These are phyloP conservation scores for Phytopythium aichiense DNA, from an alignment of 352 stramenopile species.

Conservation along the genomic window DNA sequence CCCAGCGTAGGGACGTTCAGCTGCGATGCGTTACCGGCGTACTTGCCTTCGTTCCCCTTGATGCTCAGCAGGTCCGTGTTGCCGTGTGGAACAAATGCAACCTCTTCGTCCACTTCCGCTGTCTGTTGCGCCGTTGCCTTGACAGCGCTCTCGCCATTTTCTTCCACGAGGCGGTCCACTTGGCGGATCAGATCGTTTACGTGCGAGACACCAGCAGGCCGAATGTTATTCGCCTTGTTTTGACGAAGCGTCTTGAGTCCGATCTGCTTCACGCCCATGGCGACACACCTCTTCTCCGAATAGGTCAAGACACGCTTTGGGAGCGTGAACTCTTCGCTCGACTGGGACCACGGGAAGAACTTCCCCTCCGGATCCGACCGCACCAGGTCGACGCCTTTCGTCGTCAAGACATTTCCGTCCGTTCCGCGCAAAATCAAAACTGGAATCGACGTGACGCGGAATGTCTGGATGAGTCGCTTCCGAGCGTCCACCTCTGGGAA, in stretches of 20 bases:
- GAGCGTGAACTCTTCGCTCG: conserved; percentile 40
- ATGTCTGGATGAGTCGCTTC: conserved; percentile 66
- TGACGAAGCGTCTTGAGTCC: conserved; percentile 69
- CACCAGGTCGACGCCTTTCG: conserved; percentile 67
- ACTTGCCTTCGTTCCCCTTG: conserved; percentile 60
- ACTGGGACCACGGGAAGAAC: conserved; percentile 59
- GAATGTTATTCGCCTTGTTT: conserved; percentile 37
- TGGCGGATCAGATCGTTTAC: conserved; percentile 54
- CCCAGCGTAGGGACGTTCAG: conserved; percentile 56
- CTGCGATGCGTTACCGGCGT: conserved; percentile 73
- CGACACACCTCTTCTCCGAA: conserved; percentile 60
- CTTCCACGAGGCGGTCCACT: conserved; percentile 41
- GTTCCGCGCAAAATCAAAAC: conserved; percentile 55
- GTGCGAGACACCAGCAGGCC: conserved; percentile 26
- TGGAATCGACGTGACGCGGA: conserved; percentile 52
- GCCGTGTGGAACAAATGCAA: conserved; percentile 46
- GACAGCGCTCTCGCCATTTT: conserved; percentile 18
- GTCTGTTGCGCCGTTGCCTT: conserved; percentile 12
- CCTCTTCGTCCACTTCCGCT: conserved; percentile 27
- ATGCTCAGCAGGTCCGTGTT: conserved; percentile 60
- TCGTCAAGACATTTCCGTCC: conserved; percentile 60
- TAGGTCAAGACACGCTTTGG: conserved; percentile 42
- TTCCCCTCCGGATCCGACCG: conserved; percentile 48
- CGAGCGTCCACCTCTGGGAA: conserved; percentile 67
- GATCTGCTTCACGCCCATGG: conserved; percentile 70